Base-by-base conservation (phyloP, 1,284 basidiomycete species). In the Leccinum griseonigrum region DNA sequence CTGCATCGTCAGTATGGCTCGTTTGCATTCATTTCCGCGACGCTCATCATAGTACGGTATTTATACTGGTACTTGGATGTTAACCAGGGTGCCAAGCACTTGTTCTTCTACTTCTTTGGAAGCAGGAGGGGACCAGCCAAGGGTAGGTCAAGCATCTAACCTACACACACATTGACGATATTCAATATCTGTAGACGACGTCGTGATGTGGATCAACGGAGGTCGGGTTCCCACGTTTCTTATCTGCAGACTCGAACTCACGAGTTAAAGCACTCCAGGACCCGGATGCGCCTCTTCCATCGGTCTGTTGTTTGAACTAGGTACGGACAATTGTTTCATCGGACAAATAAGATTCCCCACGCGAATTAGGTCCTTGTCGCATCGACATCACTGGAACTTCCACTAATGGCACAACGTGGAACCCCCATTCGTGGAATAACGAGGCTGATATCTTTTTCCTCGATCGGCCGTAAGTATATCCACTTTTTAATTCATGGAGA, bases 31-130 rank as follows among this genome's bases (percentile, higher is more conserved):
- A 13, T 40, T 48, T 22, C n/a, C 29, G 31, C 2, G 4, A 55
- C 22, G 65, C 66, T 56, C 54, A 64, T 31, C 8, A 13, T n/a
- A 10, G 14, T 14, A 6, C 22, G 22, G 22, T 14, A 83, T 80
- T 16, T 87, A 85, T 64, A 86, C 86, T 2, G 85, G 85, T 87
- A 87, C 68, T 72, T 87, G 26, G 85, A 87, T 63, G 78, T 87
- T 5, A 88, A 85, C 48, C 59, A 74, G 66, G 69, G 77, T 65
- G 84, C 85, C 36, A 84, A 85, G 64, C 84, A 85, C 63, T 79
- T 87, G 70, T 94, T 92, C 79, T 94, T 94, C 77, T 92, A 91
- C 75, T 94, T 93, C 78, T 94, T 94, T 73, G 90, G 92, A 74
- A 90, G 87, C 57, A 78, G 91, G 61, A 79, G 81, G 50, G 78